phyloP scores from a whole-genome alignment of 1,284 basidiomycete genomes.

The Cronartium quercuum region DNA sequence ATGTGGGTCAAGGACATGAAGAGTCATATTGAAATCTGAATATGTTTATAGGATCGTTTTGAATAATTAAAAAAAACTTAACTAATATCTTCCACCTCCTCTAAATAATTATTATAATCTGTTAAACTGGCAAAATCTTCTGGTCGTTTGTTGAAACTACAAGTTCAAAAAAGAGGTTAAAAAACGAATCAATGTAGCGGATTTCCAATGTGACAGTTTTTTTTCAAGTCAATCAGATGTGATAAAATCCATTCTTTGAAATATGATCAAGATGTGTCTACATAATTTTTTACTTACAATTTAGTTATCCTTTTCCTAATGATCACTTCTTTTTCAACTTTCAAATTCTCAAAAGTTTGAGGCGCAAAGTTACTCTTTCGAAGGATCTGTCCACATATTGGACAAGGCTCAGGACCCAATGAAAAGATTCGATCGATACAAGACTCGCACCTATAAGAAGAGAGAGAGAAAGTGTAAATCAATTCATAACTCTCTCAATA shows the following conservation, averaged over 20 bases:
- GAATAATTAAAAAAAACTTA: constrained; percentile 47
- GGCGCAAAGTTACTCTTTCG: constrained; percentile 89
- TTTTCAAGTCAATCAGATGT: background rate
- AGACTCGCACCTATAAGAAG: constrained; percentile 72
- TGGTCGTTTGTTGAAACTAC: constrained; percentile 81
- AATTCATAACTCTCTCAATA: background rate
- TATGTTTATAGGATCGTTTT: background rate
- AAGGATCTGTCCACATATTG: constrained; percentile 80
- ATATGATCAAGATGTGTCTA: background rate
- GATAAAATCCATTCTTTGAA: background rate
- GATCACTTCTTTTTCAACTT: constrained; percentile 92
- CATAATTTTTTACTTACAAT: constrained; percentile 55
- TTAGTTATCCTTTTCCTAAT: constrained; percentile 78
- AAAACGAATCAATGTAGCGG: background rate
- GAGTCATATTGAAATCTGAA: background rate
- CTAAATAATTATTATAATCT: constrained; percentile 92
- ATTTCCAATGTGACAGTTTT: background rate
- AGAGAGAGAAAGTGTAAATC: background rate
- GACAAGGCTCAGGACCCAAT: constrained; percentile 91
- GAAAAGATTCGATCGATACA: constrained; percentile 97
- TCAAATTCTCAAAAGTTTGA: constrained; percentile 94
- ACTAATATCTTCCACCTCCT: constrained; percentile 94
- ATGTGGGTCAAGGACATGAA: background rate
- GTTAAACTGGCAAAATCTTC: constrained; percentile 79
- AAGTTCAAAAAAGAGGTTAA: background rate